phyloP scores from a whole-genome alignment of 768 basidiomycete species.

The Lactarius quietus region DNA sequence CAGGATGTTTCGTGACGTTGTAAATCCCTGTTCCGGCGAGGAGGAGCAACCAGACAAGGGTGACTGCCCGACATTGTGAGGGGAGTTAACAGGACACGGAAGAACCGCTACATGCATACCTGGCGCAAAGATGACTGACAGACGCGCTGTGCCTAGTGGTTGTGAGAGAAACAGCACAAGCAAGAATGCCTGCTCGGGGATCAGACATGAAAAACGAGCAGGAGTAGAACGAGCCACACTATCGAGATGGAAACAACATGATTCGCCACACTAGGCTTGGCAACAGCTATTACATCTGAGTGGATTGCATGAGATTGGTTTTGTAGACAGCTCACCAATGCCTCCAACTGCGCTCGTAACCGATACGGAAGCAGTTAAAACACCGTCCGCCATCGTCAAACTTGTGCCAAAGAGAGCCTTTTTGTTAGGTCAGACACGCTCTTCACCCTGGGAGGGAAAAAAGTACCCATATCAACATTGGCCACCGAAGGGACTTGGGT shows the following conservation, averaged over 20 bases:
- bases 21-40: constrained; percentile 51
- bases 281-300: constrained; percentile 39
- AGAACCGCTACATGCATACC: constrained; percentile 32
- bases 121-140: constrained; percentile 54
- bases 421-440: neutral
- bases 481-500: constrained; percentile 40
- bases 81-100: neutral
- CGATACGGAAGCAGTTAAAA: constrained; percentile 66
- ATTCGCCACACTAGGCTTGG: constrained; percentile 44
- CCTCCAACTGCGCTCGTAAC: constrained; percentile 66
- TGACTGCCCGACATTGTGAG: constrained; percentile 36
- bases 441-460: neutral
- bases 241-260: constrained; percentile 57
- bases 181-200: constrained; percentile 44
- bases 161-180: constrained; percentile 58
- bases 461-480: constrained; percentile 52
- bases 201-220: neutral
- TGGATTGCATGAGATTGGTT: neutral
- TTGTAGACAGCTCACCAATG: constrained; percentile 33
- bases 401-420: constrained; percentile 63
- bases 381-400: constrained; percentile 64
- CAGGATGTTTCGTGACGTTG: constrained; percentile 53
- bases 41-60: constrained; percentile 54
- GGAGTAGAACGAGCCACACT: constrained; percentile 34
- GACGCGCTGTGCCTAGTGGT: constrained; percentile 51